Percentiles rank a stretch among this genome's conserved stretches.
phyloP scores from a whole-genome alignment of 1,284 basidiomycete species.

The Moesziomyces antarcticus region DNA sequence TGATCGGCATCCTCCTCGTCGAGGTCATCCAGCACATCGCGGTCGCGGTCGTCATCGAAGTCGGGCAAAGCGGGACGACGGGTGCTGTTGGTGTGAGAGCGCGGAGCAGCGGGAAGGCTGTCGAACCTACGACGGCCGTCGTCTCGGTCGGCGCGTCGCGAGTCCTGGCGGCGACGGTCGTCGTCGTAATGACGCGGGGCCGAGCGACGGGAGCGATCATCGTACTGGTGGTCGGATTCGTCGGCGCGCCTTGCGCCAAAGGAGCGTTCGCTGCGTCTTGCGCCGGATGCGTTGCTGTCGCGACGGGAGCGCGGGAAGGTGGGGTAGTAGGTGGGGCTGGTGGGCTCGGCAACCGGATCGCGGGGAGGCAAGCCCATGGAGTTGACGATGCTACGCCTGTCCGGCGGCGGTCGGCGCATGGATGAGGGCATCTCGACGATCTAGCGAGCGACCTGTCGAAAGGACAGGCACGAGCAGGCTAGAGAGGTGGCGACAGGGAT shows the following conservation, averaged over 20 bases:
- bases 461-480: not conserved
- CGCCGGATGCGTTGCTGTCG: conserved; percentile 15
- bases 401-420: conserved; percentile 28
- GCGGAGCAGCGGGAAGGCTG: conserved; percentile 13
- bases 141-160: conserved; percentile 7
- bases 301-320: conserved; percentile 31
- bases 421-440: conserved; percentile 25
- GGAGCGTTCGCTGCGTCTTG: conserved; percentile 33
- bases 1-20: conserved; percentile 21
- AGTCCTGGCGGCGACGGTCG: conserved; percentile 13
- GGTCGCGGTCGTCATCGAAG: conserved; percentile 18
- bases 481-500: not conserved
- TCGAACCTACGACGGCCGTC: conserved; percentile 20
- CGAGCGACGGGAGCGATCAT: conserved; percentile 9
- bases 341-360: conserved; percentile 25
- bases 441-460: not conserved
- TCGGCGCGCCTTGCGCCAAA: conserved; percentile 21
- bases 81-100: conserved; percentile 13
- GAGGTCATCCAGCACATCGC: conserved; percentile 25
- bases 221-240: conserved; percentile 9
- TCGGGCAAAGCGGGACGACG: conserved; percentile 31
- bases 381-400: conserved; percentile 35
- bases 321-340: conserved; percentile 25
- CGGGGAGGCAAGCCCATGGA: conserved; percentile 45
- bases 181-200: conserved; percentile 16